Evolutionary conservation across 2,329 filamentous ascomycete species (phyloP), one percentile per base, ranked within the genome.

Genomic region (Colletotrichum sp.): DNA sequence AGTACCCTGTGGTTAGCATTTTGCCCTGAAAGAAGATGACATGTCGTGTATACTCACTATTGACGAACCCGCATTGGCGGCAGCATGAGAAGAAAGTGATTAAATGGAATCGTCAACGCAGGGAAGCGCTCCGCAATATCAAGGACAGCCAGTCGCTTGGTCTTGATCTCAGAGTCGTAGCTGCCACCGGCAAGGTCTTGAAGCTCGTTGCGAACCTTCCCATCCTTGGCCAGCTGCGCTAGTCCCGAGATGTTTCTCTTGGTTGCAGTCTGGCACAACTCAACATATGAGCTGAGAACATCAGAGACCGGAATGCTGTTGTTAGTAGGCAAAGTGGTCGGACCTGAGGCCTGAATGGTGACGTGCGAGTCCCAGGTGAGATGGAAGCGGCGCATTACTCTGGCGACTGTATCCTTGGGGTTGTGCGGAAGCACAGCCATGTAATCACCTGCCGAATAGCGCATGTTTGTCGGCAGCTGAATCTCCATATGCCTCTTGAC

Each of bases 401-500:
- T 88, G 6, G 88, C 87, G 4, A 96, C 90, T 6, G 87, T 91
- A 28, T 89, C 84, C 68, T 88, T 88, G 2, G 92, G 91, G 81
- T 96, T 96, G 34, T 94, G 84, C 0, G 94, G 94, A 1, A 95
- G 86, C 3, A 96, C 87, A 0, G 93, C 93, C 1, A 96, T 89
- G 81, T 97, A 96, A 81, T 96, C 94, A 16, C 94, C 95, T 3
- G 93, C 90, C 39, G 90, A 88, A 83, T 96, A 96, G 0, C 88
- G 89, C 87, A 92, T 88, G 66, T 90, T 90, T 0, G 88, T 90
- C 0, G 94, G 94, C 1, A 96, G 87, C 74, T 91, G 90, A 36
- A 96, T 91, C 78, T 92, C 91, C 16, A 95, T 89, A 76, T 93
- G 89, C 22, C 90, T 89, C 86, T 95, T 95, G 25, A 87, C 88